Base-by-base conservation (phyloP, 2,329 filamentous ascomycete species). In the Colletotrichum destructivum region DNA sequence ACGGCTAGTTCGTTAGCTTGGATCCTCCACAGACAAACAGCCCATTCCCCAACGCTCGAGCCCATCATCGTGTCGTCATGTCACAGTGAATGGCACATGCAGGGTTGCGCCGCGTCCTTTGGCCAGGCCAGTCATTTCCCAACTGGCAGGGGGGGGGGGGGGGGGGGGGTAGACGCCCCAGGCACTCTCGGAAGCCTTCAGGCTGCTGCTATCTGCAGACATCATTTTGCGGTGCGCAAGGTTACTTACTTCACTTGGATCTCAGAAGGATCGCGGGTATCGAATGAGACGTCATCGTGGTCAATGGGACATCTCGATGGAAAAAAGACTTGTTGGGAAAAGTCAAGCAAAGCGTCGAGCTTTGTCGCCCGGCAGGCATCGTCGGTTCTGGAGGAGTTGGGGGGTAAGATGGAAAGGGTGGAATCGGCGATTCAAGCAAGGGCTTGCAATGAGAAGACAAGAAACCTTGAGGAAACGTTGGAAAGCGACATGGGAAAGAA, bases 41-140 rank as follows among this genome's bases (percentile, higher is more conserved):
- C 6, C 46, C n/a, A 49, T 40, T 49, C 8, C 15, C 15, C 4
- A 21, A 21, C 57, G 63, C 68, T 62, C 51, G 63, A 57, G 56
- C 51, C 57, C 49, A 51, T 57, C 12, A 57, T 66, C 31, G 68
- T 67, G 56, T 62, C 67, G 68, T 68, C 57, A 68, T 71, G 51
- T 49, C 15, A 23, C n/a, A 52, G 21, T 35, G 8, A 35, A 4
- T 44, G 51, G 51, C 12, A 7, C 18, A 3, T 9, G 13, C 57
- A 62, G 57, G 44, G 63, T 71, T 62, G 42, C 57, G 68, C 56
- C 56, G 55, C 63, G 68, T 62, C 51, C 62, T 69, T 9, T 7
- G 11, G 21, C 23, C 35, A 9, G 6, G 9, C 55, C 63, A 71
- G 47, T 67, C 49, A 62, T 67, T 38, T 67, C 68, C 40, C 46